Base-by-base conservation (phyloP, 1,284 basidiomycete genomes). In the Moesziomyces aphidis region DNA sequence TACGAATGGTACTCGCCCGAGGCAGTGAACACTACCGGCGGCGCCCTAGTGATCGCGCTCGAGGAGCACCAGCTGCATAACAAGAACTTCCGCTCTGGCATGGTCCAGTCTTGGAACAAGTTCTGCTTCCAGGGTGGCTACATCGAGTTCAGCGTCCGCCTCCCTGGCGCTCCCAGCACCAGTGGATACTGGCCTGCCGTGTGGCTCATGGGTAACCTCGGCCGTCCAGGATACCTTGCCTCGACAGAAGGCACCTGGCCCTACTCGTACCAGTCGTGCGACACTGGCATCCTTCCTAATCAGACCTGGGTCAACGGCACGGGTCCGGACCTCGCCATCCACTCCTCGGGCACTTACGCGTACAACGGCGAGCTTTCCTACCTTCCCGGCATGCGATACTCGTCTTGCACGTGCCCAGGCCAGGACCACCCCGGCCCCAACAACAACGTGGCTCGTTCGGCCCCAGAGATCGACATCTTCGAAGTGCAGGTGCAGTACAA, bases 401-500 rank as follows among this genome's bases (percentile, higher is more conserved):
- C 77, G 17, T 22, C 82, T 1, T 83, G 83, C 66, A 83, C 82
- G 0, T 84, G 83, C 48, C 47, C 71, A 0, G 76, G 76, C 44
- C 61, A 82, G 43, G 81, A 81, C 22, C 80, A 80, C 48, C 81
- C 77, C 0, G 83, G 83, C 0, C 83, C 83, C 13, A 74, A 76
- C 56, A 56, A 53, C 48, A 77, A 80, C 31, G 78, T 81, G 23
- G 85, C 76, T 19, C 80, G 85, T 23, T 73, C 76, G 5, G 74
- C 79, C 10, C 85, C 85, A 8, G 85, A 85, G 64, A 65, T 85
- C 39, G 85, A 85, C 50, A 76, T 85, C 22, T 76, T 83, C 51
- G 83, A 85, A 62, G 79, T 81, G 6, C 88, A 90, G 74, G 87
- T 86, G 88, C 86, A 90, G 90, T 80, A 36, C 22, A 64, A 71